Evolutionary conservation across 163 green algal genomes (phyloP), one percentile per base, ranked within the genome.

Genomic region (Chlamydomonas reinhardtii): DNA sequence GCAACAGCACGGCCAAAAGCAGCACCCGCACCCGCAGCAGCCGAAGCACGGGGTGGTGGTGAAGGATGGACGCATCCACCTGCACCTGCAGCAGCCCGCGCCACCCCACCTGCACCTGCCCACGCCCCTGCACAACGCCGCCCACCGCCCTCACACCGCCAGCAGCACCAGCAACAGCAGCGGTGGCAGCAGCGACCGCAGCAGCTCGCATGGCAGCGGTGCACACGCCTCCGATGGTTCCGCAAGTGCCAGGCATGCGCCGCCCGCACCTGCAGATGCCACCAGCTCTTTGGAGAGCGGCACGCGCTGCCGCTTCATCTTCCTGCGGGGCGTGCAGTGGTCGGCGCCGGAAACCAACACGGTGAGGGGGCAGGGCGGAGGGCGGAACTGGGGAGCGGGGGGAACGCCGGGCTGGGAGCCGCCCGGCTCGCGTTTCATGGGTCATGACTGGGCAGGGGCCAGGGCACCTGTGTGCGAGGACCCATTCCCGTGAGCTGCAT

Each of bases 251-350:
- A 65, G 59, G 24, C 12, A 66, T 0, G 59, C 25, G 59, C 59
- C 59, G 59, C 59, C 22, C 20, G 22, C 19, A 14, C 6, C 6
- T 1, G 12, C 48, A 17, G 9, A 17, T 14, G 48, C 48, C 48
- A 56, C 48, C 48, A 56, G 48, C 9, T 56, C 61, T 4, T 5
- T 66, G 34, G 29, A 43, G 43, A 16, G 39, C 16, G 80, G 80
- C 24, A 64, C 29, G 29, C 70, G 70, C 2, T 87, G 76, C 24
- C 74, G 90, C 17, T 93, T 91, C 65, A 72, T 93, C 39, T 91
- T 93, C 65, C 52, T 92, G 29, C 83, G 90, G 17, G 90, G 90
- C 0, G 90, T 93, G 70, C 90, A 93, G 43, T 93, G 90, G 90
- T 34, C 56, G 15, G 88, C 88, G 5, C 78, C 37, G 9, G 90